A percentile compares a stretch with the other conserved stretches of the same genome.
These are phyloP conservation scores for Boletus sp. DNA, from an alignment of 1,284 basidiomycete genomes.

Conservation along the genomic window DNA sequence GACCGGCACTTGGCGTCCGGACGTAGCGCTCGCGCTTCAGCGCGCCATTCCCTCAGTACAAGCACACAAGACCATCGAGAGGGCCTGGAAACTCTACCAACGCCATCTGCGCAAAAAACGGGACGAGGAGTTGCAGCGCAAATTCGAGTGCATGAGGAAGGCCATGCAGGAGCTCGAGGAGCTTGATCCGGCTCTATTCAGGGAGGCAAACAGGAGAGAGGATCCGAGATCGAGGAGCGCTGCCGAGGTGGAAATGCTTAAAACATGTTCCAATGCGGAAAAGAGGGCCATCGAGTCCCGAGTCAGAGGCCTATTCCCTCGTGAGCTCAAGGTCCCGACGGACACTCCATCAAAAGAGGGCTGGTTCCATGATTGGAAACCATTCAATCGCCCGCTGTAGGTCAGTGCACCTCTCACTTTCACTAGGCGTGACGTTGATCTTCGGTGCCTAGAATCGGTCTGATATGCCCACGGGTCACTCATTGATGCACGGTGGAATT, in stretches of 20 bases:
- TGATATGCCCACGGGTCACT: not conserved
- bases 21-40: constrained; percentile 66
- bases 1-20: constrained; percentile 76
- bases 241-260: constrained; percentile 55
- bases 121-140: constrained; percentile 61
- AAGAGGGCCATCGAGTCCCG: constrained; percentile 71
- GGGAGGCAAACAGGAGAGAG: constrained; percentile 71
- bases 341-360: constrained; percentile 74
- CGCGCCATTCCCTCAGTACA: constrained; percentile 78
- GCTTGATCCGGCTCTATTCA: constrained; percentile 64
- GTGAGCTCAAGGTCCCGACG: constrained; percentile 72
- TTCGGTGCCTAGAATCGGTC: not conserved
- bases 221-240: constrained; percentile 63
- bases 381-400: constrained; percentile 49
- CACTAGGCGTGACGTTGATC: constrained; percentile 1
- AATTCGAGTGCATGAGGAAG: constrained; percentile 71
- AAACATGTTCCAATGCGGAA: constrained; percentile 63
- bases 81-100: constrained; percentile 85
- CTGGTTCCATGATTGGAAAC: constrained; percentile 78
- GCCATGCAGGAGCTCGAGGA: constrained; percentile 79
- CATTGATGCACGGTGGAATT: constrained; percentile 4
- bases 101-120: constrained; percentile 70
- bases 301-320: constrained; percentile 79
- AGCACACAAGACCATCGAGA: constrained; percentile 90
- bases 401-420: constrained; percentile 9